Conservation (phyloP, 1,284 basidiomycete species). For the Athelia psychrophila region DNA sequence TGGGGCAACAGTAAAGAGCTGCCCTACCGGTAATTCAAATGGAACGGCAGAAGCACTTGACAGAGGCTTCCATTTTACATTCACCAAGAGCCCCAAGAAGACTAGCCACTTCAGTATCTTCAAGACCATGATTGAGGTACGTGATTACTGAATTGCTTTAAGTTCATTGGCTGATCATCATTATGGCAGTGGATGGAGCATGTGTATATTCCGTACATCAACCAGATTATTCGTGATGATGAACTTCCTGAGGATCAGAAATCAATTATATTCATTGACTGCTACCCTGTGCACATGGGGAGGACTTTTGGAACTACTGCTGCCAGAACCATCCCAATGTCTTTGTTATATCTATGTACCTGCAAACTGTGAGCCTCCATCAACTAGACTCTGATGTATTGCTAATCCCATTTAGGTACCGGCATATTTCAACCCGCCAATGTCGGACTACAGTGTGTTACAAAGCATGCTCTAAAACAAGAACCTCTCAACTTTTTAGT, state of each 20-base stretch:
- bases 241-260: slow-evolving; percentile 16
- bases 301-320: slow-evolving; percentile 16
- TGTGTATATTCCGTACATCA: slow-evolving; percentile 14
- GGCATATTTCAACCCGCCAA: slow-evolving; percentile 13
- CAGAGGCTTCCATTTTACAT: slow-evolving; percentile 17
- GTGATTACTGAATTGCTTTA: neutral
- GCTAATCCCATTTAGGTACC: neutral
- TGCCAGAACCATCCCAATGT: slow-evolving; percentile 13
- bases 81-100: slow-evolving; percentile 14
- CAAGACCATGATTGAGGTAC: slow-evolving; percentile 11
- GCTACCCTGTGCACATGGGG: slow-evolving; percentile 22
- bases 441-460: slow-evolving; percentile 14
- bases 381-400: neutral
- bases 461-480: slow-evolving; percentile 20
- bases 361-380: slow-evolving; percentile 13
- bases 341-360: slow-evolving; percentile 20
- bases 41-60: slow-evolving; percentile 13
- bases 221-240: slow-evolving; percentile 3
- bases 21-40: slow-evolving; percentile 12
- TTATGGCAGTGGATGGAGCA: slow-evolving; percentile 11
- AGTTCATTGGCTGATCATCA: too few relatives aligned
- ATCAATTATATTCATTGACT: slow-evolving; percentile 17
- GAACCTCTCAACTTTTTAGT: slow-evolving; percentile 5
- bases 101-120: slow-evolving; percentile 17
- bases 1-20: slow-evolving; percentile 13